These are phyloP conservation scores for Cairneyella variabilis DNA, from an alignment of 495 filamentous ascomycete genomes.

Conservation along the genomic window DNA sequence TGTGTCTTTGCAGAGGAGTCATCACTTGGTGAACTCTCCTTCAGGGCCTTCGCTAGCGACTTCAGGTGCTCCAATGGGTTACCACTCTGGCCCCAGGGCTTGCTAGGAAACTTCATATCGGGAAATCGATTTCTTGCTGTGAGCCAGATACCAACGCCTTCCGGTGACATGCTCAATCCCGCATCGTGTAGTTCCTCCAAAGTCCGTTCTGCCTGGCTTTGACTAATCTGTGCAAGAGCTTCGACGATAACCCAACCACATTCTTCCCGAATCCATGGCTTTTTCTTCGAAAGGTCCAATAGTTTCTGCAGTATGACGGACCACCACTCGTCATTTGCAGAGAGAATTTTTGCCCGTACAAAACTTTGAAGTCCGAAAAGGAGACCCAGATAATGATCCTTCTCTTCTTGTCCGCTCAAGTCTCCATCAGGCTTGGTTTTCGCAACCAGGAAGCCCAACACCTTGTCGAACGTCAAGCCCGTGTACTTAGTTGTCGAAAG, in stretches of 20 bases:
- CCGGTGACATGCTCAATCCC: slow-evolving; percentile 69
- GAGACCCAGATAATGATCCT: slow-evolving; percentile 79
- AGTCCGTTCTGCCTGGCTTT: slow-evolving; percentile 53
- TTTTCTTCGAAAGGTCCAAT: slow-evolving; percentile 55
- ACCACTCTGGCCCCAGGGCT: slow-evolving; percentile 65
- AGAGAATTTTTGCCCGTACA: slow-evolving; percentile 70
- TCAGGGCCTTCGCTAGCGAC: slow-evolving; percentile 69
- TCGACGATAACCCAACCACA: slow-evolving; percentile 70
- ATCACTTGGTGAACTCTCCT: slow-evolving; percentile 61
- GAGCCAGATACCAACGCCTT: slow-evolving; percentile 89
- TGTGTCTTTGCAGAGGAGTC: slow-evolving; percentile 35
- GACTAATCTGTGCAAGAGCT: slow-evolving; percentile 44
- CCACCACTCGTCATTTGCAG: slow-evolving; percentile 57
- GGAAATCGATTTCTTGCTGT: slow-evolving; percentile 60
- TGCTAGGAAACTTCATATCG: slow-evolving; percentile 55
- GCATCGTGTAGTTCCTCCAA: slow-evolving; percentile 57
- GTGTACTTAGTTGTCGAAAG: slow-evolving; percentile 39
- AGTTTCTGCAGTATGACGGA: slow-evolving; percentile 54
- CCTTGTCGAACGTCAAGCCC: slow-evolving; percentile 48
- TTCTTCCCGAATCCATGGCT: slow-evolving; percentile 85
- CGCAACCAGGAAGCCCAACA: slow-evolving; percentile 62
- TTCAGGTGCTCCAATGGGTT: slow-evolving; percentile 69
- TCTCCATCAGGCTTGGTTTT: slow-evolving; percentile 63
- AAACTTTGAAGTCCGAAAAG: slow-evolving; percentile 85
- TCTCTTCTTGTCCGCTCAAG: slow-evolving; percentile 72